Conservation (phyloP, 257 asterid genomes). For the Salvia rosmarinus region DNA sequence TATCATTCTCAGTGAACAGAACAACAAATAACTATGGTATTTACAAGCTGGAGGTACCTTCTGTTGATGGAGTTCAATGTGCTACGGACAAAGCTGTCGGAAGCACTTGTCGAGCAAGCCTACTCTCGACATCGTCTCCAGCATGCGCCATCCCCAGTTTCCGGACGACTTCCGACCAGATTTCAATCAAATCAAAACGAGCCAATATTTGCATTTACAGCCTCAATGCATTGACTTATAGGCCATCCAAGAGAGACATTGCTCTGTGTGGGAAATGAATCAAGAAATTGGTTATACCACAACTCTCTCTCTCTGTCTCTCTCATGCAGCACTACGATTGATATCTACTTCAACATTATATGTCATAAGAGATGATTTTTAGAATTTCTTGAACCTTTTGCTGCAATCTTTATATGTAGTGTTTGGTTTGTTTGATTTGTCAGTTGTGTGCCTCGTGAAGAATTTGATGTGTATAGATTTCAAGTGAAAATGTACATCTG, state of each 20-base stretch:
- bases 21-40: conserved; percentile 79
- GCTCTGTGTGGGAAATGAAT: conserved; percentile 62
- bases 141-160: conserved; percentile 60
- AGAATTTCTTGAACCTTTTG: conserved; percentile 33
- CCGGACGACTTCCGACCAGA: conserved; percentile 65
- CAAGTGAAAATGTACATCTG: conserved; percentile 2
- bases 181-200: conserved; percentile 61
- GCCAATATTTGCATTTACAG: conserved; percentile 79
- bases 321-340: background rate
- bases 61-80: conserved; percentile 87
- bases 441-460: background rate
- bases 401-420: conserved; percentile 28
- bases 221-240: conserved; percentile 56
- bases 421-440: conserved; percentile 28
- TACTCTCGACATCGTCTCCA: conserved; percentile 44
- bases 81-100: conserved; percentile 76
- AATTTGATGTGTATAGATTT: conserved; percentile 23
- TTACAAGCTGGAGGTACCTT: conserved; percentile 74
- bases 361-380: conserved; percentile 19
- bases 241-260: conserved; percentile 64
- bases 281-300: background rate
- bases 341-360: conserved; percentile 19
- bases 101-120: conserved; percentile 64
- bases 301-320: background rate
- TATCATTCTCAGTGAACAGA: conserved; percentile 78